Percentiles rank a stretch among this genome's conserved stretches.
Conservation (phyloP, 495 filamentous ascomycete species). For the Aspergillus campestris region DNA sequence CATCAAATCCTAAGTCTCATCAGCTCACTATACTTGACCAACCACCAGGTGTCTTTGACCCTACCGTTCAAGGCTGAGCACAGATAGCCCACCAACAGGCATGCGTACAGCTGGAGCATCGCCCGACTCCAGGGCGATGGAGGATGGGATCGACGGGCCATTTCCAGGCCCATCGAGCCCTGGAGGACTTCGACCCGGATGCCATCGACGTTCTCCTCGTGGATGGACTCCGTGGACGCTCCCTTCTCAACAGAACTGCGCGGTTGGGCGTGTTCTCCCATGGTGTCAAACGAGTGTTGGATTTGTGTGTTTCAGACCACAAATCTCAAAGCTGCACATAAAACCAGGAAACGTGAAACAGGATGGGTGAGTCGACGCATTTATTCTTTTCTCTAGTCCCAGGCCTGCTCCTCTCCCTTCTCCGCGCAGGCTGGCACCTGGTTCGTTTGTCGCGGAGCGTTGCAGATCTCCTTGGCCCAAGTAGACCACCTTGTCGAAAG, state of each 20-base stretch:
- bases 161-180: constrained; percentile 10
- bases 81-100: constrained; percentile 6
- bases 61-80: constrained; percentile 4
- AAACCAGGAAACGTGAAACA: too few relatives aligned
- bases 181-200: constrained; percentile 6
- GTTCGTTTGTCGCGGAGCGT: not conserved
- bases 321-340: too few relatives aligned
- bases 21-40: too few relatives aligned
- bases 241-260: not conserved
- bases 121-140: constrained; percentile 8
- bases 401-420: not conserved
- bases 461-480: constrained; percentile 9
- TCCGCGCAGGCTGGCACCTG: too few relatives aligned
- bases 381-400: not conserved
- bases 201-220: constrained; percentile 4
- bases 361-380: not conserved
- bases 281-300: not conserved
- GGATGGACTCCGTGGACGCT: not conserved
- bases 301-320: too few relatives aligned
- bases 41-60: too few relatives aligned
- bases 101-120: constrained; percentile 6
- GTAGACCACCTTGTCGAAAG: not conserved
- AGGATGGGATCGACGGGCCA: constrained; percentile 6
- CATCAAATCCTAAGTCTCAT: constrained; percentile 3
- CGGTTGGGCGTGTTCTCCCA: not conserved